Evolutionary conservation across 2,329 filamentous ascomycete genomes (phyloP), one percentile per base, ranked within the genome.

Genomic region (Coniochaeta prunicola): DNA sequence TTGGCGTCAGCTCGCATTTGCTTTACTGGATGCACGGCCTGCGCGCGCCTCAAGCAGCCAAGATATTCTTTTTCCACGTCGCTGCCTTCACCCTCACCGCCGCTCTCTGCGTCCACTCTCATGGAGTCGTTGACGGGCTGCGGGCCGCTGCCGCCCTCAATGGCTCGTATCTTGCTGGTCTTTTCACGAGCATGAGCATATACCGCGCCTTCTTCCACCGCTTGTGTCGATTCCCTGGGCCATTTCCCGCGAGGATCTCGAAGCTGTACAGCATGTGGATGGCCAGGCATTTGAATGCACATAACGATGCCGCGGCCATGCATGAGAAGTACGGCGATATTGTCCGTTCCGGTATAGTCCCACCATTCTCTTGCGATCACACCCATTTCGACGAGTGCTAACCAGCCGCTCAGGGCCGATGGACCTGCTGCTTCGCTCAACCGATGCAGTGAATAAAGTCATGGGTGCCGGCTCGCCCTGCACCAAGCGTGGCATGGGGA

Each of bases 121-220:
- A 54, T 54, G 50, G 50, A 19, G 15, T 54, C n/a, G 17, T 24
- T 30, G 9, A 54, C 28, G 50, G 50, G 15, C n/a, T 54, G 3
- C 4, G 2, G 50, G 28, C 28, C 15, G 50, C 50, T 3, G 17
- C 9, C 5, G 50, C 28, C 2, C 4, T 54, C 15, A 19, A 24
- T 24, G 26, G 50, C 13, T 54, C 50, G 3, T 54, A 54, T 17
- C 50, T 57, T 19, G 56, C 34, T 6, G 34, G 34, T 30, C 17
- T 62, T 1, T 60, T 45, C 21, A 26, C 36, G 12, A 64, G 62
- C 57, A 59, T 62, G 30, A 30, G 57, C 17, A 34, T 62, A 26
- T 64, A 64, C 24, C 34, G 56, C 17, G n/a, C 48, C 26, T 42
- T 48, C 26, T 57, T 57, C 26, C 56, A 57, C 19, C 56, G 34